Base-by-base conservation (phyloP, 1,284 basidiomycete species). In the Cryptococcus deneoformans region DNA sequence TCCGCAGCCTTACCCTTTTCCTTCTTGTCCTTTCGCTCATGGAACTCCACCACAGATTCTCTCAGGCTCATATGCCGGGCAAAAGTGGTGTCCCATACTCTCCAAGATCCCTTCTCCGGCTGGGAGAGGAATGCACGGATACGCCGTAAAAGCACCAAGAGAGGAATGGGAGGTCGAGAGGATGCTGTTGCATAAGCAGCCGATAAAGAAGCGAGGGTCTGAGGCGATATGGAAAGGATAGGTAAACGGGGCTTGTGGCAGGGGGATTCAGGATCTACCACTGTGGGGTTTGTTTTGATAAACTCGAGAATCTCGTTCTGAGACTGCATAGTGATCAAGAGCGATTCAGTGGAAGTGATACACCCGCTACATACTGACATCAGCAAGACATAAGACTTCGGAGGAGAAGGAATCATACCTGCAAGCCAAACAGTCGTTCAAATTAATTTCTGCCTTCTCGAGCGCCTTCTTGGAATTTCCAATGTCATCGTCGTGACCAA, bases 301-400 rank as follows among this genome's bases (percentile, higher is more conserved):
- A 90, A 88, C 52, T 83, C 83, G 46, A 93, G 83, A 1, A 99
- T 90, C 76, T 99, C 93, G 29, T 86, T 85, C 71, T 97, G 93
- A 12, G 91, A 95, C 77, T 99, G 96, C 60, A 96, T 84, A n/a
- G 92, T 93, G 73, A 99, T 96, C 58, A 99, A 84, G 40, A 99
- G 88, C 11, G 91, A 95, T 81, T 99, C 95, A 39, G 95, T 95
- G 49, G 93, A 96, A 1, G 95, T 99, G 69, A 99, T 98, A 71
- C 95, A 99, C 1, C 95, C 95, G 61, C 93, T 96, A 46, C n/a
- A 50, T 35, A 35, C 42, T 37, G 3, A 40, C 10, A 10, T 14
- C 12, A 46, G 34, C 42, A 44, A 46, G 44, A 16, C 40, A 9
- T 35, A 34, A 43, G 20, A 42, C 14, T 11, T 20, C 11, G 29